Base-by-base conservation (phyloP, 768 basidiomycete genomes). In the Collybiopsis luxurians region DNA sequence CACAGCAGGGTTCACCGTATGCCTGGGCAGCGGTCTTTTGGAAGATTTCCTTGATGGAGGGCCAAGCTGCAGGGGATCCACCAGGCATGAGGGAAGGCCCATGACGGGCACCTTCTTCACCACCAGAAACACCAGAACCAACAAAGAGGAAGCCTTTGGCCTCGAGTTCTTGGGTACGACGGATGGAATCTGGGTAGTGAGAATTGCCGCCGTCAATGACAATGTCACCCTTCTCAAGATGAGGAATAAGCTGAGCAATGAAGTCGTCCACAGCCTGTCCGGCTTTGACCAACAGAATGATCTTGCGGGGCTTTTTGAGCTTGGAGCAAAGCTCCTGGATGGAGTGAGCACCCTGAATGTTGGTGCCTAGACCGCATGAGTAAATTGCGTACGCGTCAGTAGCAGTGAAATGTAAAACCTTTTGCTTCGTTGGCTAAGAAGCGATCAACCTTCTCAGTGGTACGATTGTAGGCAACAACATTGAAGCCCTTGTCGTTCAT, bases 401-500 rank as follows among this genome's bases (percentile, higher is more conserved):
- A 17, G 13, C 17, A 40, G 30, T 24, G 4, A 9, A 26, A 27
- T 19, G 7, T 10, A 61, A 66, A 26, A 95, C 96, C 97, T 83
- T 98, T 99, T 63, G 97, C 97, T 76, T 98, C 93, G 72, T 98
- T 94, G 60, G 82, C 87, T 60, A 99, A 85, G 84, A 99, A 99
- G 69, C 82, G 70, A 72, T 98, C 95, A 67, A 99, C 95, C 75
- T 99, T 99, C 77, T 85, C 87, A 60, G 87, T 90, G 42, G 97
- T 98, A 66, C 97, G 90, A 83, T 99, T 99, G 79, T 90, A 99
- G 12, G 92, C 94, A 63, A 94, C 89, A 66, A 99, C 97, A 62
- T 78, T 94, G 80, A 95, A 99, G 52, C 97, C 97, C 76, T 99
- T 99, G 82, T 99, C 97, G 73, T 97, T 97, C 92, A 97, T 98